Base-by-base conservation (phyloP, 1,139 yeast species). In the Starmera stellimalicola region DNA sequence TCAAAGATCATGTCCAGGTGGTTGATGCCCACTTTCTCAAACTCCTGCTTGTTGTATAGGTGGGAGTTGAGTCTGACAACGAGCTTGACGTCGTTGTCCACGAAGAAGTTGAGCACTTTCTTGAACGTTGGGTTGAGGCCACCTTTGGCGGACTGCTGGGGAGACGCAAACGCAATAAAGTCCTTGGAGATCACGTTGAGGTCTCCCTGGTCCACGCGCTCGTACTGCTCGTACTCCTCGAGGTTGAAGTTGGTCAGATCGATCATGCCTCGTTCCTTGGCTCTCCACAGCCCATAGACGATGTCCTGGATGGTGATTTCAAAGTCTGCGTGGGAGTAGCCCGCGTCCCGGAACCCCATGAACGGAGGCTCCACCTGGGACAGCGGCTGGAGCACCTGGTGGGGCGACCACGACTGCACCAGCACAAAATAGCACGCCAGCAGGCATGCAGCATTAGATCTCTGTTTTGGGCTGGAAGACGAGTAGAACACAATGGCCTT, bases 381-480 rank as follows among this genome's bases (percentile, higher is more conserved):
- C 36, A 91, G 73, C 1, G 98, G 98, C 42, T 94, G 96, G 43
- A 91, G 63, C 0, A 91, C 98, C 56, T 91, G 91, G 57, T 91
- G 98, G 0, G 98, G 98, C 1, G 96, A 87, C 98, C 98, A 91
- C 15, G 88, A 80, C 55, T 91, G 98, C 14, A 91, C 88, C 40
- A 91, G 63, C 1, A 91, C 78, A 97, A 91, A 87, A 57, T 91
- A 91, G 51, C 97, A 85, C 45, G 95, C 84, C 36, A 91, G 65
- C 42, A 91, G 65, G 57, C 97, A 87, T 4, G 97, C 97, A 12
- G 97, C 94, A 52, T 93, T 91, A 9, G 97, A 78, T 47, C 98
- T 62, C 47, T 79, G 80, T 44, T 83, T 76, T 3, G 95, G 74
- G 27, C 82, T 77, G 0, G 91, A 76, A 3, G 85, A 69, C 14